Base-by-base conservation (phyloP, 768 basidiomycete species). In the Leucosporidium scottii region DNA sequence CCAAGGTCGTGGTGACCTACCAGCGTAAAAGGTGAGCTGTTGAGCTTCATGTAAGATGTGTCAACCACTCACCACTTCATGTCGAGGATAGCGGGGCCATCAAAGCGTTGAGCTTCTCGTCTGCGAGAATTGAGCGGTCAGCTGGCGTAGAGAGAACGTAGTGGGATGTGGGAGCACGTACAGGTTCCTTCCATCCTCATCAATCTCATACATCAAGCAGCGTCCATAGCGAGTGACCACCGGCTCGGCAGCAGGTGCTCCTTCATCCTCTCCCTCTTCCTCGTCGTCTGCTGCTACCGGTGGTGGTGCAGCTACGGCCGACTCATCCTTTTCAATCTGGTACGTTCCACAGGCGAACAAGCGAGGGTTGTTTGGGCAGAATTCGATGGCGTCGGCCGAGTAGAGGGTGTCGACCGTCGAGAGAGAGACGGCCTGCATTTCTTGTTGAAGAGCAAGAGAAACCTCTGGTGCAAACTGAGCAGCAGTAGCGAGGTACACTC, bases 31-130 rank as follows among this genome's bases (percentile, higher is more conserved):
- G n/a, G n/a, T n/a, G n/a, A n/a, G n/a, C n/a, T n/a, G n/a, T n/a
- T n/a, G n/a, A n/a, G n/a, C n/a, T n/a, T n/a, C n/a, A n/a, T n/a
- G n/a, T n/a, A n/a, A n/a, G n/a, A n/a, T n/a, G n/a, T n/a, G n/a
- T n/a, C n/a, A n/a, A n/a, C n/a, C n/a, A 62, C 68, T 73, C 75
- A 93, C 96, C 96, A 99, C 82, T 97, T 97, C 84, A 92, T 86
- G 77, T 99, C 96, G 30, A 88, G 82, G 34, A 99, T 83, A 12
- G 92, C 96, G 3, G 92, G 87, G 23, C 89, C 76, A 21, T 86
- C 80, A 44, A 91, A 81, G 21, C 86, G 79, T 73, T 94, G 88
- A 3, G 88, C 76, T 74, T 87, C 83, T 1, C 61, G 59, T n/a
- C 81, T 82, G 64, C 18, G 3, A 28, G 21, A 25, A 3, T 20